A percentile compares a stretch with the other conserved stretches of the same genome.
These are phyloP conservation scores for Chenopodium formosanum DNA, from an alignment of 148 eudicot genomes.

Conservation along the genomic window DNA sequence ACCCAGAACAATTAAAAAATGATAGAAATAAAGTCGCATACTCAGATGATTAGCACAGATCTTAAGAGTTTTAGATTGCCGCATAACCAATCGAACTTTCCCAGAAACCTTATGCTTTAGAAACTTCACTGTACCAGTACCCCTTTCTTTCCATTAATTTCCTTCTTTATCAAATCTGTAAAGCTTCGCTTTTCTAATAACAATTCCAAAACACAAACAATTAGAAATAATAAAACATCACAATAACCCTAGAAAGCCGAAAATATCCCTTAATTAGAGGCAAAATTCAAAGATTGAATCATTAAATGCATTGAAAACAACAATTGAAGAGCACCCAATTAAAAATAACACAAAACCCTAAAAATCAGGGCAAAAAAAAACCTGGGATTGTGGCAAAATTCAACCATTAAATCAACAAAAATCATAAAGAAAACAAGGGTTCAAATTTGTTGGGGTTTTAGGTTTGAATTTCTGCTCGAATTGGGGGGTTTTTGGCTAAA, in stretches of 20 bases:
- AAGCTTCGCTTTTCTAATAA: constrained; percentile 63
- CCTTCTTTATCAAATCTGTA: constrained; percentile 93
- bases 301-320: no score
- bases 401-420: no score
- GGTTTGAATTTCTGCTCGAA: no score
- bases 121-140: constrained; percentile 72
- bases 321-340: no score
- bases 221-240: neutral
- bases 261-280: no score
- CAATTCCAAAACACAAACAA: neutral
- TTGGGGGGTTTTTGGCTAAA: no score
- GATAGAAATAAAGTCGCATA: constrained; percentile 21
- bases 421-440: no score
- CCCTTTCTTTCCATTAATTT: constrained; percentile 94
- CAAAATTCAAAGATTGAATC: no score
- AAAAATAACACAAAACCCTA: no score
- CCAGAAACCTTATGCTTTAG: constrained; percentile 76
- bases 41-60: constrained; percentile 94
- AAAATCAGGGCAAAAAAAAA: no score
- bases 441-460: no score
- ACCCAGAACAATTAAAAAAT: neutral
- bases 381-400: no score
- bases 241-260: neutral
- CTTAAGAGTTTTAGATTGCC: constrained; percentile 84
- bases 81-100: constrained; percentile 83